These are phyloP conservation scores for Volvox reticuliferus DNA, from an alignment of 139 green algal genomes.

Conservation along the genomic window DNA sequence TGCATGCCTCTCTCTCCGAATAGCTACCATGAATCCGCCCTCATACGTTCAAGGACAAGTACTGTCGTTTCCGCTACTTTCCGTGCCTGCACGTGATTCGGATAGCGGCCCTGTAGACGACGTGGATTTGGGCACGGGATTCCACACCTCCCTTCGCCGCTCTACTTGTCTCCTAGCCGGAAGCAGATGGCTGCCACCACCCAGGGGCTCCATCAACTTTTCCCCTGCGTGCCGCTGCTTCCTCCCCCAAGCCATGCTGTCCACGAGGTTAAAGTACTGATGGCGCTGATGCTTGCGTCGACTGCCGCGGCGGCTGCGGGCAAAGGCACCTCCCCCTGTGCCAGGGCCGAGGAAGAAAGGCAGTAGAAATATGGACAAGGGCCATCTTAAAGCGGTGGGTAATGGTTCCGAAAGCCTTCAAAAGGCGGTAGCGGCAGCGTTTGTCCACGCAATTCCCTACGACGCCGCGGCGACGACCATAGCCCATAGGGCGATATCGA, in stretches of 20 bases:
- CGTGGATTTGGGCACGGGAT: background rate
- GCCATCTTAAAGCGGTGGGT: too few species aligned
- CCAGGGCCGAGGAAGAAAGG: background rate
- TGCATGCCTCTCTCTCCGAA: too few species aligned
- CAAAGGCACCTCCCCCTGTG: conserved; percentile 56
- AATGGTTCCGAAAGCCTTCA: too few species aligned
- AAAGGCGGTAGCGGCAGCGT: too few species aligned
- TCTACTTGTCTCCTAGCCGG: too few species aligned
- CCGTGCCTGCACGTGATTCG: background rate
- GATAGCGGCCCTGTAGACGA: background rate
- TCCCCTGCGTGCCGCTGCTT: background rate
- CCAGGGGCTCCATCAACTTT: background rate
- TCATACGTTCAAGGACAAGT: background rate
- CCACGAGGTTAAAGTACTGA: conserved; percentile 50
- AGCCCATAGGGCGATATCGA: too few species aligned
- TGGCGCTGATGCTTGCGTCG: conserved; percentile 41
- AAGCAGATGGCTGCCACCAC: too few species aligned
- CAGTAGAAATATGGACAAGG: background rate
- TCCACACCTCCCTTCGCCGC: too few species aligned
- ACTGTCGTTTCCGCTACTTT: background rate
- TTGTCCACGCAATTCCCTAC: too few species aligned
- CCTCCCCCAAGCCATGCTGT: conserved; percentile 47
- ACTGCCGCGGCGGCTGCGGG: conserved; percentile 61
- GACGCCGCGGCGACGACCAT: too few species aligned
- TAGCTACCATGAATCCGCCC: too few species aligned